phyloP scores from a whole-genome alignment of 2,329 filamentous ascomycete genomes.

The Fusarium sp. region DNA sequence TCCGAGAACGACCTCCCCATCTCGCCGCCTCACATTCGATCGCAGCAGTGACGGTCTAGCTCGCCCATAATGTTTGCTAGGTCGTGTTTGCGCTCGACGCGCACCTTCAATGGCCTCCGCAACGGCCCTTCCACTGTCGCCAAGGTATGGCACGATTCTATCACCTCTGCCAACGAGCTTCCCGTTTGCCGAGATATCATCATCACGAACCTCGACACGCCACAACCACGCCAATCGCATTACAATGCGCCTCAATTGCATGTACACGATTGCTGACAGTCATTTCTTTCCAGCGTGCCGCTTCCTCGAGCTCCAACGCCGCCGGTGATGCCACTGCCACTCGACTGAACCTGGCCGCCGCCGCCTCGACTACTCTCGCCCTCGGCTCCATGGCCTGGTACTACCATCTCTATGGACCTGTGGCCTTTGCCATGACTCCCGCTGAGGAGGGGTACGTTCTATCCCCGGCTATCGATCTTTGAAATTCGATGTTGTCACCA shows the following conservation, averaged over 20 bases:
- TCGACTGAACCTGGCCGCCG: constrained; percentile 86
- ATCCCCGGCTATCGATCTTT: constrained; percentile 14
- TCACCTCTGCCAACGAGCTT: constrained; percentile 40
- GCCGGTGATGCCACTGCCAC: constrained; percentile 77
- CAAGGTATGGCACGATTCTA: constrained; percentile 73
- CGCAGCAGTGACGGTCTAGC: constrained; percentile 55
- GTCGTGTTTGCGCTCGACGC: constrained; percentile 89
- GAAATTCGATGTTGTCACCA: constrained; percentile 12
- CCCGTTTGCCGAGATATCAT: constrained; percentile 53
- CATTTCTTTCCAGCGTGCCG: constrained; percentile 64
- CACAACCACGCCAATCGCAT: constrained; percentile 48
- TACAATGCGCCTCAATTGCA: constrained; percentile 31
- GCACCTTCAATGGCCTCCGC: constrained; percentile 82
- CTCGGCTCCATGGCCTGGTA: constrained; percentile 95
- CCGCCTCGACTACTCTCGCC: constrained; percentile 86
- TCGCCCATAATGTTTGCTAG: constrained; percentile 88
- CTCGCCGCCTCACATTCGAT: constrained; percentile 52
- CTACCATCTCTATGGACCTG: constrained; percentile 93
- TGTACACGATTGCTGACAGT: constrained; percentile 54
- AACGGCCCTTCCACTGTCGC: constrained; percentile 77
- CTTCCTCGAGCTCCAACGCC: constrained; percentile 80
- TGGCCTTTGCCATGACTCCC: constrained; percentile 88
- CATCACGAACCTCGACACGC: constrained; percentile 40
- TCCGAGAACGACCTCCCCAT: constrained; percentile 54
- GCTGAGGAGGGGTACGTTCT: constrained; percentile 95